Conservation (phyloP, 1,284 basidiomycete species). For the Irpex rosettiformis region DNA sequence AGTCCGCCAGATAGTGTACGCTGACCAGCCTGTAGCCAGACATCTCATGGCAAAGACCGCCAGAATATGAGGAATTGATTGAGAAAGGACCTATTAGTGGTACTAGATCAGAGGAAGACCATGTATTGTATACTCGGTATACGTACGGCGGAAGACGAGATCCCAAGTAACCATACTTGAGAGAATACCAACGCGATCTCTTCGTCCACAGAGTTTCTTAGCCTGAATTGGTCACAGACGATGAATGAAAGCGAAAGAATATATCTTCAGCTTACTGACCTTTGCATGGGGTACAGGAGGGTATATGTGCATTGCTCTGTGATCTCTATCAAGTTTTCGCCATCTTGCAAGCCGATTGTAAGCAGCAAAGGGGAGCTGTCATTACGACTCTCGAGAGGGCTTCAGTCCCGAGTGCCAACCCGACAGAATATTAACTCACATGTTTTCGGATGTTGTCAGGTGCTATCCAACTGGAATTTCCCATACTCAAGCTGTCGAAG, state of each 20-base stretch:
- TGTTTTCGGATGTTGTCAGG: background rate
- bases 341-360: constrained; percentile 13
- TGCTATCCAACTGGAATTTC: background rate
- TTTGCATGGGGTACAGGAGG: constrained; percentile 40
- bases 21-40: constrained; percentile 47
- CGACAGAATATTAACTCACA: too few relatives aligned
- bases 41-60: constrained; percentile 45
- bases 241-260: too few relatives aligned
- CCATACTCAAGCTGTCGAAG: background rate
- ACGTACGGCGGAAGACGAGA: constrained; percentile 44
- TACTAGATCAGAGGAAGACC: background rate
- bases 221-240: constrained; percentile 17
- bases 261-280: too few relatives aligned
- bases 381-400: background rate
- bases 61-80: constrained; percentile 39
- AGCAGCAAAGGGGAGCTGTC: background rate
- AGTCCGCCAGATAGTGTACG: constrained; percentile 48
- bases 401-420: too few relatives aligned
- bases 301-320: constrained; percentile 38
- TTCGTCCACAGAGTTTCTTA: constrained; percentile 45
- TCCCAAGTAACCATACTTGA: constrained; percentile 56
- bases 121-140: background rate
- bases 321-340: constrained; percentile 16
- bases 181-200: constrained; percentile 47
- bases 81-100: constrained; percentile 35